Evolutionary conservation across 2,329 filamentous ascomycete genomes (phyloP).

Genomic region (Scedosporium apiospermum): DNA sequence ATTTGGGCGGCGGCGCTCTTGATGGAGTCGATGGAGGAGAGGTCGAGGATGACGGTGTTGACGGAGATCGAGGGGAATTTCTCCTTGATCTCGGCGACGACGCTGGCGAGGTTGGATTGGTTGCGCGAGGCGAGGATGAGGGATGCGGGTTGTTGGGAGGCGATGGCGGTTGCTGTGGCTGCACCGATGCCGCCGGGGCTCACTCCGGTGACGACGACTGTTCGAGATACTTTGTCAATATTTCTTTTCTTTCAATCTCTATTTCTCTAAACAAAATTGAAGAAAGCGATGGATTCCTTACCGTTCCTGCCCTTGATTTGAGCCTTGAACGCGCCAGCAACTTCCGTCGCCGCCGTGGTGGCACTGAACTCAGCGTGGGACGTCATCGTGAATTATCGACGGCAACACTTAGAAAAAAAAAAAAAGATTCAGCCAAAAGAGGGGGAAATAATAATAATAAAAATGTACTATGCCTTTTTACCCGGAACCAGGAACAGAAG

Average conservation of each 20-base stretch:
- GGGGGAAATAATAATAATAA: background rate
- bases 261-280: background rate
- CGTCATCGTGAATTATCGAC: background rate
- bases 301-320: constrained; percentile 24
- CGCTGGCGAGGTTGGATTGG: constrained; percentile 22
- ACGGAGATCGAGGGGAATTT: constrained; percentile 5
- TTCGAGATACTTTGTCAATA: too few relatives aligned
- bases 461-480: background rate
- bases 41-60: constrained; percentile 20
- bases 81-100: constrained; percentile 2
- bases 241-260: background rate
- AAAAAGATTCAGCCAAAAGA: background rate
- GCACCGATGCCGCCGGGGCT: constrained; percentile 29
- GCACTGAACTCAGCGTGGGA: constrained; percentile 1
- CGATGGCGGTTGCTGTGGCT: constrained; percentile 25
- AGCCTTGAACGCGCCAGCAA: constrained; percentile 18
- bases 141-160: background rate
- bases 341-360: constrained; percentile 15
- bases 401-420: background rate
- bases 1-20: constrained; percentile 26
- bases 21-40: constrained; percentile 25
- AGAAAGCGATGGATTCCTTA: background rate
- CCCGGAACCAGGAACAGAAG: background rate
- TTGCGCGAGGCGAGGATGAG: background rate
- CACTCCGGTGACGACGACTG: constrained; percentile 31